Conservation (phyloP, 768 basidiomycete species). For the Suillus brevipes region DNA sequence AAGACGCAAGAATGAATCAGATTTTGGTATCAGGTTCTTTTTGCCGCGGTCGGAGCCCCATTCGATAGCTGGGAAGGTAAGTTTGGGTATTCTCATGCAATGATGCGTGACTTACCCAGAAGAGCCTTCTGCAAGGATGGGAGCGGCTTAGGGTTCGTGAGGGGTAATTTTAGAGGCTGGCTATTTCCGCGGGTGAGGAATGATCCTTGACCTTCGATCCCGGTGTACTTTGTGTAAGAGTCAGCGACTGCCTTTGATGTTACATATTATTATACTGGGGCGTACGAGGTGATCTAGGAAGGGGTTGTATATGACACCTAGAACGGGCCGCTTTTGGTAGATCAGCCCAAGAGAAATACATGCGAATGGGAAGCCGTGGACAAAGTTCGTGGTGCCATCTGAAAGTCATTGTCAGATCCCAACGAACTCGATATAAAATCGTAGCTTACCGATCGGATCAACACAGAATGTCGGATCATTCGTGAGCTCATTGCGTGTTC, state of each 20-base stretch:
- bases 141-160: conserved; percentile 62
- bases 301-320: conserved; percentile 93
- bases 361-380: conserved; percentile 83
- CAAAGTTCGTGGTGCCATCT: conserved; percentile 91
- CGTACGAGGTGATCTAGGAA: conserved; percentile 81
- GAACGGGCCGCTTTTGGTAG: conserved; percentile 74
- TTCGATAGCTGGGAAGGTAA: conserved; percentile 58
- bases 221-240: conserved; percentile 59
- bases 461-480: conserved; percentile 95
- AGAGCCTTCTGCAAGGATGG: conserved; percentile 70
- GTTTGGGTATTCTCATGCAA: conserved; percentile 10
- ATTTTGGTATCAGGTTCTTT: conserved; percentile 56
- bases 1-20: conserved; percentile 67
- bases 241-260: background rate
- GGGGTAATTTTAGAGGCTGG: conserved; percentile 60
- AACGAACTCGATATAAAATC: background rate
- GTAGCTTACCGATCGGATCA: conserved; percentile 79
- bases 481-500: conserved; percentile 66
- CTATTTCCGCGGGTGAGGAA: conserved; percentile 56
- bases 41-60: conserved; percentile 81
- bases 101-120: conserved; percentile 47
- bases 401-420: background rate
- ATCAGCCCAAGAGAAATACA: conserved; percentile 92
- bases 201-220: conserved; percentile 76
- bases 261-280: background rate